Evolutionary conservation across 2,329 filamentous ascomycete genomes (phyloP), one percentile per base, ranked within the genome.

Genomic region (Alternaria arbusti): DNA sequence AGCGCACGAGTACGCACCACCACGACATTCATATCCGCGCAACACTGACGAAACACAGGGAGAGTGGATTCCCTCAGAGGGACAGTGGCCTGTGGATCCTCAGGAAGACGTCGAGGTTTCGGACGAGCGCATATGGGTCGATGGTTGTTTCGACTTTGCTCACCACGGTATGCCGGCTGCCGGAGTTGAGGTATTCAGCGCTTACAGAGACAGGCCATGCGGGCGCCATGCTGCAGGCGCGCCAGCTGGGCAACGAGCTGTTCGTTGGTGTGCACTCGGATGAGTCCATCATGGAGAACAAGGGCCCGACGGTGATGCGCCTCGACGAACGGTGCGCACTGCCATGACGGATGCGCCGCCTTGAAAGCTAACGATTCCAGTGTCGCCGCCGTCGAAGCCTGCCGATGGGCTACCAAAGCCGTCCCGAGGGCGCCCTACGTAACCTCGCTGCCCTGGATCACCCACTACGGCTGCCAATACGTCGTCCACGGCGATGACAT

Each of bases 91-190:
- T n/a, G 86, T 88, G 43, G 86, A 86, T 69, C 88, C 88, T 11
- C 88, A 90, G 78, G 82, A 89, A 44, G 86, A 88, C 74, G 77
- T 87, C 45, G 77, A 82, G 3, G 83, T 90, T 50, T 83, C 81
- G 25, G 86, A 90, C 61, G 89, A 92, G 73, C 90, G 95, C 70
- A 92, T 99, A 75, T 99, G 96, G 96, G 92, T 99, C 25, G 96
- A 99, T 80, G 96, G 96, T 67, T 99, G 96, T 86, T 99, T 97
- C 84, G 96, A 99, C 84, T 99, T 99, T 82, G 96, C 94, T 83
- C 96, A 99, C 80, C 96, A 98, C 80, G 96, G 92, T 93, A 81
- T 22, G 69, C 43, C 46, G 17, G 8, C 26, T 4, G 25, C 2
- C 40, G 4, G 17, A 9, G n/a, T 13, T 45, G 12, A 36, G 47